Evolutionary conservation across 176 grass and related monocot species (phyloP).

Genomic region (Juncus inflexus): DNA sequence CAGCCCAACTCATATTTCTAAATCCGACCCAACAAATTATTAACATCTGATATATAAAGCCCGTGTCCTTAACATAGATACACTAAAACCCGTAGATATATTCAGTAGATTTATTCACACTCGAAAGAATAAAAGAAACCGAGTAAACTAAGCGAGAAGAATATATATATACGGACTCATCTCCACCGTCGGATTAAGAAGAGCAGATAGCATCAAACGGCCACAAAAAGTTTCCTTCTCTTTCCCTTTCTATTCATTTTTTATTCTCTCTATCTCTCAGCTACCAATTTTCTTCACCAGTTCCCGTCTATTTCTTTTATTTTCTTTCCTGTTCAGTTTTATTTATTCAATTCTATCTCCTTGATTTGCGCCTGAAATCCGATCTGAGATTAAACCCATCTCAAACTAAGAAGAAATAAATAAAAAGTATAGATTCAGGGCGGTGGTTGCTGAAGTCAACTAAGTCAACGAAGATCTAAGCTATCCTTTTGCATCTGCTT

Average conservation of each 20-base stretch:
- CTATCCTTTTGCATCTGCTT: too few relatives aligned
- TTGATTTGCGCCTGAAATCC: slow-evolving; percentile 9
- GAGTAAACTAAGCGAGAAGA: background rate
- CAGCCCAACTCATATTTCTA: too few relatives aligned
- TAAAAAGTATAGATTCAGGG: background rate
- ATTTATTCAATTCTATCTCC: background rate
- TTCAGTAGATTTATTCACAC: slow-evolving; percentile 11
- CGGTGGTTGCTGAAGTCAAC: slow-evolving; percentile 1
- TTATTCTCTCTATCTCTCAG: background rate
- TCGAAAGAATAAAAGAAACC: background rate
- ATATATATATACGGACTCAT: slow-evolving; percentile 6
- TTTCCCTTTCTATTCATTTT: background rate
- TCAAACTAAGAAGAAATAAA: background rate
- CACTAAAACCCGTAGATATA: background rate
- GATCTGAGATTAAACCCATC: background rate
- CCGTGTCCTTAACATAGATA: background rate
- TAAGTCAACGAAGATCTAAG: background rate
- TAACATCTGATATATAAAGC: too few relatives aligned
- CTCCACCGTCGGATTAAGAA: slow-evolving; percentile 19
- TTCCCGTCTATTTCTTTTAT: background rate
- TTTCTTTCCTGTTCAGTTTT: background rate
- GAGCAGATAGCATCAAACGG: background rate
- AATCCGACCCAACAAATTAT: too few relatives aligned
- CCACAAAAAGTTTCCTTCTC: slow-evolving; percentile 14
- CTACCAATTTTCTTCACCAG: background rate